Base-by-base conservation (phyloP, 805 yeast genomes). In the Candida multigemmis region DNA sequence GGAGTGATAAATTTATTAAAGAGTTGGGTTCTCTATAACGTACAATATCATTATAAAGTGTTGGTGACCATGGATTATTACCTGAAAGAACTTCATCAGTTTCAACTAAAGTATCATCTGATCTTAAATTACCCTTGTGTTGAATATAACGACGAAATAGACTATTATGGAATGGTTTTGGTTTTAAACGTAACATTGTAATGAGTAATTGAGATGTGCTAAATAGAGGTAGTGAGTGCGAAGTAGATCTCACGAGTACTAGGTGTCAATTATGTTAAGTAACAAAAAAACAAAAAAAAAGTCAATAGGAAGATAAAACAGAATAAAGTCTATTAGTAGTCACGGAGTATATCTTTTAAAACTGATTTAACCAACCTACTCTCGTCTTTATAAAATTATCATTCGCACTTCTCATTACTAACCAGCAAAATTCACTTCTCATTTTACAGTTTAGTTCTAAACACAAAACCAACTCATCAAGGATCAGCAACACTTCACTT, bases 1-100 rank as follows among this genome's bases (percentile, higher is more conserved):
- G 75, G 14, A 80, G 44, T n/a, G 64, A 62, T 9, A 62, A 63
- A 10, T 62, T 42, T 16, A 57, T 49, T 9, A 63, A 31, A 1
- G 58, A 38, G 3, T 64, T 56, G 1, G 71, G 69, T 15, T 56
- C 53, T 23, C 64, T 51, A 10, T 71, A 44, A 42, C 58, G 37
- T 12, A 48, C 67, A 16, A 56, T 56, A 37, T 70, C 74, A 28
- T 60, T 59, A 35, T 55, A 53, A 9, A 55, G 41, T 0, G 67
- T 53, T 5, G 68, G 68, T 14, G 65, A 59, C 67, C 67, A 61
- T 15, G 68, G 68, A 35, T 61, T 57, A 35, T 61, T 61, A 19
- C 51, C 60, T 7, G 62, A 44, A 20, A 53, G 29, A 28, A 61
- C 50, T 28, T 60, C 68, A 38, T 56, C 64, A 4, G 61, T 53